Conservation (phyloP, 768 basidiomycete genomes). For the Phanerodontia chrysosporium region DNA sequence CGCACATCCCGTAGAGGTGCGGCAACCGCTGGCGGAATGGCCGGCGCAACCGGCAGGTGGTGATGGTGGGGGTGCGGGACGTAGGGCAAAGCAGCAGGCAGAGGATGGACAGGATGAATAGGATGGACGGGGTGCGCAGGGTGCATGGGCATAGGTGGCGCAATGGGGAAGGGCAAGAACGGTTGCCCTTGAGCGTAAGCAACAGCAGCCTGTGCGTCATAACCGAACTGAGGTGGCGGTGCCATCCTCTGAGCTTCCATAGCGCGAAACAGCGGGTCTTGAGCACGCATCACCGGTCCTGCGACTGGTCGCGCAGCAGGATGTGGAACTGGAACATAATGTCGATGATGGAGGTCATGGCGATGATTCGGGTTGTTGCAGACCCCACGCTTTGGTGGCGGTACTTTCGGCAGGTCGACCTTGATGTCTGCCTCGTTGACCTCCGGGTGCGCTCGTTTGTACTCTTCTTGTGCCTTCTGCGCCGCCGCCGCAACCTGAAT, state of each 20-base stretch:
- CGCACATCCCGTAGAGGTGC: neutral
- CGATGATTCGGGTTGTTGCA: neutral
- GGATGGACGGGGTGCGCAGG: too few species aligned
- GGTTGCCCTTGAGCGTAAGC: too few species aligned
- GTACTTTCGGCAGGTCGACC: conserved; percentile 57
- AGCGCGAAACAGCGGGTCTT: neutral
- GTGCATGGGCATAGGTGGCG: too few species aligned
- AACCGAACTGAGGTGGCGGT: too few species aligned
- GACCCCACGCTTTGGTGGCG: conserved; percentile 27
- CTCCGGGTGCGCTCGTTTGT: conserved; percentile 58
- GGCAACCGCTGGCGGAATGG: neutral
- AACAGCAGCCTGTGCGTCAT: too few species aligned
- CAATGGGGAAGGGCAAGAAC: too few species aligned
- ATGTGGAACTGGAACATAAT: neutral
- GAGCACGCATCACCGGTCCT: neutral
- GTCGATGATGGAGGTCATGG: conserved; percentile 1
- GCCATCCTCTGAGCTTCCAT: too few species aligned
- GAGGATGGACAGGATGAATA: too few species aligned
- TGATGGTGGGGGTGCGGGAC: too few species aligned
- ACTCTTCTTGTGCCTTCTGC: conserved; percentile 60
- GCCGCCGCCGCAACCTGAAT: conserved; percentile 67
- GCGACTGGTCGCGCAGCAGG: neutral
- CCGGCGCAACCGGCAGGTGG: neutral
- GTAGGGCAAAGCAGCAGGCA: too few species aligned
- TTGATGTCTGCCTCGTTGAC: conserved; percentile 54